phyloP scores from a whole-genome alignment of 75 land plant species.

The Pinus albicaulis region DNA sequence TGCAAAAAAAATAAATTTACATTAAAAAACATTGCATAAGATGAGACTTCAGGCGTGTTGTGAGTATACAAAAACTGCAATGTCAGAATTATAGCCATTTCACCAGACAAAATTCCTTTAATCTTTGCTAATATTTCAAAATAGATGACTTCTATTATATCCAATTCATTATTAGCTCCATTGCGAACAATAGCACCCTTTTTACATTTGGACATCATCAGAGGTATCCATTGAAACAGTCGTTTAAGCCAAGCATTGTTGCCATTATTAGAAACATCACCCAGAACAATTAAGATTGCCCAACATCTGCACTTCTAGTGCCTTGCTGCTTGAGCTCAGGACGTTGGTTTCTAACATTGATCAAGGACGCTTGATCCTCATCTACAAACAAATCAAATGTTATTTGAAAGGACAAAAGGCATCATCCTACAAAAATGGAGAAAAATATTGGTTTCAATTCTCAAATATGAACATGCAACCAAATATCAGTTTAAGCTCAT shows the following conservation, averaged over 20 bases:
- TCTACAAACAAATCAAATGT: conserved; percentile 95
- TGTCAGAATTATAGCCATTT: conserved; percentile 43
- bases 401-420: conserved; percentile 82
- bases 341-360: conserved; percentile 70
- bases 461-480: background rate
- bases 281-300: background rate
- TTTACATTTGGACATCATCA: conserved; percentile 13
- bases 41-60: conserved; percentile 23
- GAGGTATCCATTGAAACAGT: conserved; percentile 32
- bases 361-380: conserved; percentile 76
- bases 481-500: background rate
- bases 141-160: conserved; percentile 16
- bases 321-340: conserved; percentile 35
- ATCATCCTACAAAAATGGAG: conserved; percentile 47
- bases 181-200: background rate
- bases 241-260: conserved; percentile 5
- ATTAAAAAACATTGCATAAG: background rate
- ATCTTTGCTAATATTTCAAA: conserved; percentile 29
- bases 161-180: background rate
- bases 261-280: background rate
- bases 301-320: background rate
- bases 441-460: no score
- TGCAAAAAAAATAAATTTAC: background rate
- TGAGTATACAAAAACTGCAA: conserved; percentile 48
- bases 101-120: conserved; percentile 42